phyloP scores from a whole-genome alignment of 352 stramenopile species.

The Achlya hypogyna region DNA sequence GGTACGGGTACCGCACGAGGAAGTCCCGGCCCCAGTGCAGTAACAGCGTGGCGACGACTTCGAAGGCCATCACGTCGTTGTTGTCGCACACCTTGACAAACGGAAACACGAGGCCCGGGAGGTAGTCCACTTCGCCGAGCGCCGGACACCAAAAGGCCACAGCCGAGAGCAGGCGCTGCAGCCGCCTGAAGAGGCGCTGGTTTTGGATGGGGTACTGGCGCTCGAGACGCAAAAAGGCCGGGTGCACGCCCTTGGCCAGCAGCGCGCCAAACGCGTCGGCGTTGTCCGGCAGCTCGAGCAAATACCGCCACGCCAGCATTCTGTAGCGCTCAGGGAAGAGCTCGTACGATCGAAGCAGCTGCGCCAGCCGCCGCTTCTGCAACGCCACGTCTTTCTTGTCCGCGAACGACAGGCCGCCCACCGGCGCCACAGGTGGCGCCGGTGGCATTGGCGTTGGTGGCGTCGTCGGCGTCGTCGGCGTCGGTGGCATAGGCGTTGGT shows the following conservation, averaged over 20 bases:
- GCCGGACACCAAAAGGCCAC: constrained; percentile 87
- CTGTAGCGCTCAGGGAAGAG: constrained; percentile 77
- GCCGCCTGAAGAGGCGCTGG: constrained; percentile 54
- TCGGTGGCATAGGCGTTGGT: neutral
- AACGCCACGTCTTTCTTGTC: constrained; percentile 21
- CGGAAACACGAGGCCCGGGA: constrained; percentile 79
- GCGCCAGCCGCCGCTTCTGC: constrained; percentile 53
- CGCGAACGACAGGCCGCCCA: neutral
- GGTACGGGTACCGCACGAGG: constrained; percentile 73
- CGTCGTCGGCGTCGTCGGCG: neutral
- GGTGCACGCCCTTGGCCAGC: constrained; percentile 64
- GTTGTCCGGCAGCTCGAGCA: constrained; percentile 79
- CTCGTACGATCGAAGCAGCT: constrained; percentile 57
- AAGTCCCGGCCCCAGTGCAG: constrained; percentile 79
- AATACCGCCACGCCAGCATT: constrained; percentile 73
- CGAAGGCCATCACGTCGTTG: constrained; percentile 86
- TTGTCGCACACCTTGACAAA: constrained; percentile 81
- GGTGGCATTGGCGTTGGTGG: constrained; percentile 6
- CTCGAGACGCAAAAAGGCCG: constrained; percentile 50
- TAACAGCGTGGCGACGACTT: constrained; percentile 78
- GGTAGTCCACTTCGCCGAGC: constrained; percentile 76
- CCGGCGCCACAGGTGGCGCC: neutral
- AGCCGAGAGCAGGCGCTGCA: constrained; percentile 71
- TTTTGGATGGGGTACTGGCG: constrained; percentile 78
- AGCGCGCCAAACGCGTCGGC: constrained; percentile 65